These are phyloP conservation scores for Magnusiomyces tetraspermus DNA, from an alignment of 1,139 yeast genomes.

Conservation along the genomic window DNA sequence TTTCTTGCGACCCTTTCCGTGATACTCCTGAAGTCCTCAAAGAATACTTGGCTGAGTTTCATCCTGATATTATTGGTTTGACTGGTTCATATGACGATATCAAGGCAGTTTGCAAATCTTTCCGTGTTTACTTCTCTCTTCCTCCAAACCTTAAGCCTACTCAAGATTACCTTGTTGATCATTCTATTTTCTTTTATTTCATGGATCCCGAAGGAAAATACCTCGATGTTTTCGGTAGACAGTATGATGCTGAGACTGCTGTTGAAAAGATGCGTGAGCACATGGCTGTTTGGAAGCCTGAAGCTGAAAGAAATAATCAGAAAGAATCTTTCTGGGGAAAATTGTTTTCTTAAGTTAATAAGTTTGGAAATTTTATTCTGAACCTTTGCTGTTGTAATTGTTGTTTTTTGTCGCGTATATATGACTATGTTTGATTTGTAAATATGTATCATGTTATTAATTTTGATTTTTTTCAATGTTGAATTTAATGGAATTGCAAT, in stretches of 20 bases:
- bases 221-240: constrained; percentile 89
- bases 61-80: constrained; percentile 75
- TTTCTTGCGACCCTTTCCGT: constrained; percentile 94
- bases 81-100: constrained; percentile 85
- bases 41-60: constrained; percentile 76
- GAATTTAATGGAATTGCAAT: too few relatives aligned
- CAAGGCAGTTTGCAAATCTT: constrained; percentile 74
- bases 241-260: constrained; percentile 68
- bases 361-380: too few relatives aligned
- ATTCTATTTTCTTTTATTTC: constrained; percentile 87
- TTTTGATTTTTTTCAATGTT: too few relatives aligned
- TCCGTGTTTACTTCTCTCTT: constrained; percentile 89
- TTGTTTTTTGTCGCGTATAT: too few relatives aligned
- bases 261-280: constrained; percentile 70
- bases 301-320: constrained; percentile 33
- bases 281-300: constrained; percentile 67
- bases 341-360: background rate
- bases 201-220: constrained; percentile 97
- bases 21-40: constrained; percentile 78
- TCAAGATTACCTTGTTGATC: constrained; percentile 93
- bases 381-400: too few relatives aligned
- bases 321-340: background rate
- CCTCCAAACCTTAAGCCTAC: constrained; percentile 92
- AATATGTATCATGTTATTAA: too few relatives aligned
- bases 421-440: too few relatives aligned